Percentiles rank a stretch among this genome's conserved stretches.
Evolutionary conservation across 2,329 filamentous ascomycete genomes (phyloP).

Genomic region (Lithohypha guttulata): DNA sequence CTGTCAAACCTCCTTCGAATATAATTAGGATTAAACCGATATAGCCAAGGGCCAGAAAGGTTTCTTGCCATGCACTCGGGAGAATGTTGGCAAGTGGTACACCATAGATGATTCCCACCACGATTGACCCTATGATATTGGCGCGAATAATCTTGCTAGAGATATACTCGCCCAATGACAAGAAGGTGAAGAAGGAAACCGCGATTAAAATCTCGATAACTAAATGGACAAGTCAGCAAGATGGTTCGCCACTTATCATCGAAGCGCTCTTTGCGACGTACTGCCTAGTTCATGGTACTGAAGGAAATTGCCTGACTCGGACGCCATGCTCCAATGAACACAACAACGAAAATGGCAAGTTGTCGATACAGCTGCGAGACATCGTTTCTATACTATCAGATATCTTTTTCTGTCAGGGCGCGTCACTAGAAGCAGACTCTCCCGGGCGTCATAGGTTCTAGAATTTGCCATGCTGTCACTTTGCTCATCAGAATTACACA

Average conservation of each 20-base stretch:
- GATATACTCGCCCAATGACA: conserved; percentile 47
- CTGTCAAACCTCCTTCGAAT: conserved; percentile 48
- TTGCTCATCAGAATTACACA: too few relatives aligned
- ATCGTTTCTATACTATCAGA: too few relatives aligned
- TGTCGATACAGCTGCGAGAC: too few relatives aligned
- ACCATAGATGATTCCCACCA: conserved; percentile 59
- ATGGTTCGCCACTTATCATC: not conserved
- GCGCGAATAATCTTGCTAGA: conserved; percentile 54
- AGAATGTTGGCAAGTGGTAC: conserved; percentile 54
- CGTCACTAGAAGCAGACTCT: too few relatives aligned
- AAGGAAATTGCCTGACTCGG: conserved; percentile 26
- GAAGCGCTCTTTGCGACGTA: conserved; percentile 16
- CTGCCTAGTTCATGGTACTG: conserved; percentile 32
- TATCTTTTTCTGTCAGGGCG: too few relatives aligned
- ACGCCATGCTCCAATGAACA: too few relatives aligned
- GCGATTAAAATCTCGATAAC: conserved; percentile 50
- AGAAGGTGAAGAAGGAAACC: conserved; percentile 49
- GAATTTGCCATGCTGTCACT: too few relatives aligned
- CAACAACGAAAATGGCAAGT: too few relatives aligned
- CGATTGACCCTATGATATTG: conserved; percentile 58
- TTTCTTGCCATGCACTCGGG: conserved; percentile 39
- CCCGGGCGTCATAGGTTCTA: too few relatives aligned
- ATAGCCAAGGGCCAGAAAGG: conserved; percentile 57
- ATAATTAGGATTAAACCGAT: conserved; percentile 59
- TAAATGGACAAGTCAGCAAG: conserved; percentile 48